Conservation (phyloP, 2,329 filamentous ascomycete genomes). For the Cladophialophora exuberans region DNA sequence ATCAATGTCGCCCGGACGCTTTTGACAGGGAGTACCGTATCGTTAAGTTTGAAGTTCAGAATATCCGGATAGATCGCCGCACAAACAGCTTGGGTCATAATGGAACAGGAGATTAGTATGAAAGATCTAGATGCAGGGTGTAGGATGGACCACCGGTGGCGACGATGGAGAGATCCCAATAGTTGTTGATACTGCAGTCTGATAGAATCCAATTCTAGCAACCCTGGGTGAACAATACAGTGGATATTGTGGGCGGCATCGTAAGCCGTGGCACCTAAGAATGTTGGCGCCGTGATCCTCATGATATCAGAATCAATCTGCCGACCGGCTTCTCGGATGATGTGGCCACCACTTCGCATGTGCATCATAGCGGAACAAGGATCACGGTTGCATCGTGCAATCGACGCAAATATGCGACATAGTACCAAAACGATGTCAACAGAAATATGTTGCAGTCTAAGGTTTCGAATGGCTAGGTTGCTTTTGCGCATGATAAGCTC, state of each 20-base stretch:
- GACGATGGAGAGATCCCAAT: neutral
- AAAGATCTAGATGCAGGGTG: neutral
- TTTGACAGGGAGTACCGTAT: neutral
- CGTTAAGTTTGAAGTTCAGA: neutral
- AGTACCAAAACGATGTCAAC: slow-evolving; percentile 19
- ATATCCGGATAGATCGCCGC: neutral
- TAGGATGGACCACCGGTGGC: neutral
- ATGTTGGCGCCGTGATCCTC: neutral
- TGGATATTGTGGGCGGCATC: neutral
- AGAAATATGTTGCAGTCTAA: slow-evolving; percentile 7
- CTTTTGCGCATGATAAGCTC: slow-evolving; percentile 3
- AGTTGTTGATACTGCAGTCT: neutral
- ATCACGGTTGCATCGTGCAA: slow-evolving; percentile 16
- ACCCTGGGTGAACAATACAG: neutral
- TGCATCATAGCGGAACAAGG: slow-evolving; percentile 1
- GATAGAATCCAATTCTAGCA: neutral
- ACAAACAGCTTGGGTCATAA: neutral
- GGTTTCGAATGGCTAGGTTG: slow-evolving; percentile 18
- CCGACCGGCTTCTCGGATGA: neutral
- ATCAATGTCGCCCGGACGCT: neutral
- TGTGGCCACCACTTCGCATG: neutral
- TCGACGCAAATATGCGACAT: slow-evolving; percentile 19
- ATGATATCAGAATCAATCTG: neutral
- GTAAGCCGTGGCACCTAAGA: neutral
- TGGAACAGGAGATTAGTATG: neutral